These are phyloP conservation scores for Schrenkiella parvula DNA, from an alignment of 345 rosid species.

Conservation along the genomic window DNA sequence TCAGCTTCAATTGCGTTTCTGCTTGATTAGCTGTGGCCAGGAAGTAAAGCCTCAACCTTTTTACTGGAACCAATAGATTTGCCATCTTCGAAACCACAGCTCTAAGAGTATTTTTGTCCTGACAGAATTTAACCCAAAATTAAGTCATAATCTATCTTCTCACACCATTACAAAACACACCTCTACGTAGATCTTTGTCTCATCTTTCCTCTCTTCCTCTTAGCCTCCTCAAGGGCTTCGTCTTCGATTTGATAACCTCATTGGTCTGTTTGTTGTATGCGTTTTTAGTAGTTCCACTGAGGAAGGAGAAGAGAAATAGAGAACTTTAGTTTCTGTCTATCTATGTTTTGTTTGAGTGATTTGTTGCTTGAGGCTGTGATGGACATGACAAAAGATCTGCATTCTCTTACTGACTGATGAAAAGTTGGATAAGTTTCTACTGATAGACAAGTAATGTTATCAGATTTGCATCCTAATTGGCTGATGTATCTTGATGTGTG, in stretches of 20 bases:
- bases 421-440: neutral
- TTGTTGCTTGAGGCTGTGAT: conserved; percentile 1
- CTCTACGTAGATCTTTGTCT: neutral
- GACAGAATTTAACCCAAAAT: neutral
- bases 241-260: neutral
- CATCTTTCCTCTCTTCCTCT: neutral
- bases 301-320: neutral
- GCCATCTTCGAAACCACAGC: neutral
- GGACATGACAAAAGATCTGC: neutral
- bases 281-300: neutral
- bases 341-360: neutral
- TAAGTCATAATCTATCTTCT: neutral
- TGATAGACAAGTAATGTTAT: neutral
- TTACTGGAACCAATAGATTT: neutral
- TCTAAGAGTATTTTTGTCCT: neutral
- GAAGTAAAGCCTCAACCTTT: neutral
- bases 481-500: neutral
- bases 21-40: neutral
- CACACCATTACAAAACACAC: neutral
- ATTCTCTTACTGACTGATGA: neutral
- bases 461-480: conserved; percentile 6
- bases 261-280: neutral
- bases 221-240: neutral
- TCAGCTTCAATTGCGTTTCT: neutral
- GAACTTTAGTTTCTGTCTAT: neutral